Percentiles rank a stretch among this genome's conserved stretches.
Conservation (phyloP, 2,329 filamentous ascomycete genomes). For the Pseudogymnoascus sp. region DNA sequence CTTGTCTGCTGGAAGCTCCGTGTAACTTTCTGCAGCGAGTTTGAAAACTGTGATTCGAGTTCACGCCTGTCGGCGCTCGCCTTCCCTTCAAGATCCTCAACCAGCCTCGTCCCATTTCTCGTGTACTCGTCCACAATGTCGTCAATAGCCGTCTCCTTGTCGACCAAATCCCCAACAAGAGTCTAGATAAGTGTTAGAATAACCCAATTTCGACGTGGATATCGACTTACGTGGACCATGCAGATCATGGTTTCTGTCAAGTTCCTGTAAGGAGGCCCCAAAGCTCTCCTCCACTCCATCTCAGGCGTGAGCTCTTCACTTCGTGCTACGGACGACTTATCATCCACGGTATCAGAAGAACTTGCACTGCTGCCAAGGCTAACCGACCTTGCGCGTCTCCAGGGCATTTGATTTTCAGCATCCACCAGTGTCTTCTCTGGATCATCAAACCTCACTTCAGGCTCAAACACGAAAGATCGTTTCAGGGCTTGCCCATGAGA, state of each 20-base stretch:
- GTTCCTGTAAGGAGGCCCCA: conserved; percentile 26
- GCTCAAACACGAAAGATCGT: background rate
- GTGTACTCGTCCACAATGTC: conserved; percentile 25
- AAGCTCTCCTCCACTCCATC: conserved; percentile 23
- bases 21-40: conserved; percentile 12
- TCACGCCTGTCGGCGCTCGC: conserved; percentile 15
- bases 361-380: conserved; percentile 16
- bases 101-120: conserved; percentile 22
- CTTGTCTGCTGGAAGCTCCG: conserved; percentile 18
- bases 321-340: background rate
- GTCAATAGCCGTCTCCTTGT: conserved; percentile 25
- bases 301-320: conserved; percentile 10
- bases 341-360: conserved; percentile 12
- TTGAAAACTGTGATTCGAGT: conserved; percentile 1
- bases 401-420: background rate
- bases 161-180: conserved; percentile 23
- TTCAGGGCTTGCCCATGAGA: background rate
- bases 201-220: background rate
- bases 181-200: conserved; percentile 24
- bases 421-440: conserved; percentile 20
- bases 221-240: conserved; percentile 26
- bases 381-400: conserved; percentile 13
- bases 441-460: conserved; percentile 1
- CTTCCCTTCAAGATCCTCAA: conserved; percentile 17
- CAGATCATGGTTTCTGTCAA: conserved; percentile 21